Percentiles rank a stretch among this genome's conserved stretches.
These are phyloP conservation scores for Odontarrhena argentea DNA, from an alignment of 345 rosid species.

Conservation along the genomic window DNA sequence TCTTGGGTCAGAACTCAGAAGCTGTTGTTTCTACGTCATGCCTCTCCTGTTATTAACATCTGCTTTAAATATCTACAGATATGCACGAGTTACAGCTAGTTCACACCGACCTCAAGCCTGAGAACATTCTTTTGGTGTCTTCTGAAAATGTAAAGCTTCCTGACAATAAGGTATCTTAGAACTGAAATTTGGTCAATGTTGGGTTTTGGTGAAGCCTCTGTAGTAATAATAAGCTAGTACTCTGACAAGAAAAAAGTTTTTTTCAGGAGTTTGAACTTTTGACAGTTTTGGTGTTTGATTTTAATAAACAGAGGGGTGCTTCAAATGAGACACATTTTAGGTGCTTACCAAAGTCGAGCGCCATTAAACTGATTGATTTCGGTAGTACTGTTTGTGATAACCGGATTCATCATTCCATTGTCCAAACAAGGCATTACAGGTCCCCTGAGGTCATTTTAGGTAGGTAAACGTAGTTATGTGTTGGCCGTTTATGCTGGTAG, in stretches of 20 bases:
- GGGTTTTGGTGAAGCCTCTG: conserved; percentile 38
- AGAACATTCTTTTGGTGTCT: conserved; percentile 80
- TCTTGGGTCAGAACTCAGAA: neutral
- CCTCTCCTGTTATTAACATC: conserved; percentile 26
- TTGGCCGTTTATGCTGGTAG: neutral
- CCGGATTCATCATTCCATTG: conserved; percentile 76
- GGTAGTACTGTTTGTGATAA: conserved; percentile 79
- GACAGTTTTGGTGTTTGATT: conserved; percentile 31
- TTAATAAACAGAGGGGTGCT: conserved; percentile 57
- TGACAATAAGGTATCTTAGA: conserved; percentile 60
- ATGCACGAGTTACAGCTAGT: conserved; percentile 80
- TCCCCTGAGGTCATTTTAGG: conserved; percentile 90
- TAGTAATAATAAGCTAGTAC: conserved; percentile 21
- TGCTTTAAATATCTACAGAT: conserved; percentile 51
- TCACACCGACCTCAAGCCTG: conserved; percentile 92
- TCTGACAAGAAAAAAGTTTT: neutral
- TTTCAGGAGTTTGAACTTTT: conserved; percentile 15
- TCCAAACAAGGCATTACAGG: conserved; percentile 84
- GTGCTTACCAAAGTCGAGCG: conserved; percentile 84
- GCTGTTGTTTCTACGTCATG: conserved; percentile 7
- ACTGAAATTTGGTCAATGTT: conserved; percentile 27
- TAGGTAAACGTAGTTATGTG: conserved; percentile 35
- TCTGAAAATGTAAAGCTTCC: conserved; percentile 71
- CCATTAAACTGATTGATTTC: conserved; percentile 91
- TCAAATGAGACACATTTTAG: conserved; percentile 58